Conservation (phyloP, 106 monocot species). For the Cymbidium sinense region DNA sequence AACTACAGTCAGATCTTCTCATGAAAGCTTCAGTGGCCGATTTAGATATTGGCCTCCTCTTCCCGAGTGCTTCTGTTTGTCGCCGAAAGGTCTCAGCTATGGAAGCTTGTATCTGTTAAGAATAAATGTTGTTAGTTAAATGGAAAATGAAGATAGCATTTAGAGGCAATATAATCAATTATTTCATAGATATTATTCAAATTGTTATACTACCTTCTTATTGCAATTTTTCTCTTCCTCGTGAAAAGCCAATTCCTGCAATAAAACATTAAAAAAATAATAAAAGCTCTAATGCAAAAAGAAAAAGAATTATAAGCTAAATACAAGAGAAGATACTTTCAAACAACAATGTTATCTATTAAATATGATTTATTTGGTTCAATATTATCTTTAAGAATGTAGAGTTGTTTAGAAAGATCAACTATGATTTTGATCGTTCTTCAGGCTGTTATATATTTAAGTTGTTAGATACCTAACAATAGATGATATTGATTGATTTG, state of each 20-base stretch:
- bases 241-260: slow-evolving; percentile 83
- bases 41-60: slow-evolving; percentile 39
- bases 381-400: neutral
- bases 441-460: too few relatives aligned
- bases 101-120: slow-evolving; percentile 74
- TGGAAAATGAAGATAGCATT: neutral
- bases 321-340: neutral
- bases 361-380: too few relatives aligned
- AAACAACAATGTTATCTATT: too few relatives aligned
- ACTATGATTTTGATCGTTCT: too few relatives aligned
- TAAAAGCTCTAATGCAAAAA: neutral
- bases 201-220: slow-evolving; percentile 44
- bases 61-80: slow-evolving; percentile 88
- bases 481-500: too few relatives aligned
- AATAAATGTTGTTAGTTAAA: neutral
- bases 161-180: neutral
- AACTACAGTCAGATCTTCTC: slow-evolving; percentile 39
- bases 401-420: neutral
- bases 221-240: slow-evolving; percentile 79
- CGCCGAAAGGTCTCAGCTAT: slow-evolving; percentile 87
- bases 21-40: slow-evolving; percentile 26
- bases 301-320: neutral
- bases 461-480: too few relatives aligned
- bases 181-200: neutral
- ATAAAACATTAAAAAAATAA: slow-evolving; percentile 10